Evolutionary conservation across 1,139 yeast genomes (phyloP).

Genomic region (Blastobotrys capitulatus): DNA sequence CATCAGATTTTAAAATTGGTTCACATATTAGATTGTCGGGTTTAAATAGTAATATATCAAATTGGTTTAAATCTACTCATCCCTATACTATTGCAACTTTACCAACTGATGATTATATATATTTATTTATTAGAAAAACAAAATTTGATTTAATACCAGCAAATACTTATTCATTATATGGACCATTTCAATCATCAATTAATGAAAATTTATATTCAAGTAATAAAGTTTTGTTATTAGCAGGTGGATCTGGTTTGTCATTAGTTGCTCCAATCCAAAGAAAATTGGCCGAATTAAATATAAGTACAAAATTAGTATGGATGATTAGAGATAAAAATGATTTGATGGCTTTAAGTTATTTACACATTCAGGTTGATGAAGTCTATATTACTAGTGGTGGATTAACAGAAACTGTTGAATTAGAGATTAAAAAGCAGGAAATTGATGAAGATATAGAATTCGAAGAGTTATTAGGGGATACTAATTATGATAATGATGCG

Average conservation of each 20-base stretch:
- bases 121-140: constrained; percentile 35
- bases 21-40: constrained; percentile 44
- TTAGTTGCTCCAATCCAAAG: constrained; percentile 53
- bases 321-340: constrained; percentile 24
- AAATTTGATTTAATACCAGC: constrained; percentile 7
- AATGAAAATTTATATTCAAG: constrained; percentile 34
- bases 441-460: constrained; percentile 24
- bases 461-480: constrained; percentile 20
- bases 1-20: constrained; percentile 37
- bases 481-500: background rate
- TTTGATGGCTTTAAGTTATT: background rate
- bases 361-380: constrained; percentile 13
- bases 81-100: constrained; percentile 78
- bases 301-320: constrained; percentile 43
- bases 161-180: constrained; percentile 28
- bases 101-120: constrained; percentile 44
- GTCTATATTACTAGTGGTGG: constrained; percentile 1
- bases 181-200: constrained; percentile 30
- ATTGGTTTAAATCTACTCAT: constrained; percentile 55
- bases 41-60: constrained; percentile 31
- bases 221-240: constrained; percentile 53
- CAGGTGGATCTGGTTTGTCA: constrained; percentile 88
- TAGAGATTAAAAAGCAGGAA: background rate
- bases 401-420: background rate
- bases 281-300: constrained; percentile 17